Base-by-base conservation (phyloP, 2,329 filamentous ascomycete species). In the Verticillium tricorpus region DNA sequence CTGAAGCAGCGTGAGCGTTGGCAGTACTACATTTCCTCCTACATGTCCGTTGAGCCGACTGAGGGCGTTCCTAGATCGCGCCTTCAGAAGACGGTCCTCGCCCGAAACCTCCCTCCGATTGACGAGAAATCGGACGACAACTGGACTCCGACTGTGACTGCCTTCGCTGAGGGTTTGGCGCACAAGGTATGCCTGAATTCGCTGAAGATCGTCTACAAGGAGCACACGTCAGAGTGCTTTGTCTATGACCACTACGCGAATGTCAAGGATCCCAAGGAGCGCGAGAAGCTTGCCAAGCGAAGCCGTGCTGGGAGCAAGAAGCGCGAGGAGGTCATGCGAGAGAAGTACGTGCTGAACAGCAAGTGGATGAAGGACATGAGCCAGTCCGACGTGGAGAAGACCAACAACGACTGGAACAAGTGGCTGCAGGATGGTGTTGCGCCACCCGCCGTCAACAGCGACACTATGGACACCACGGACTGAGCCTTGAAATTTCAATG, bases 21-120 rank as follows among this genome's bases (percentile, higher is more conserved):
- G 95, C 91, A 94, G 69, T 96, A 96, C 78, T 99, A 99, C 73
- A 92, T 97, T 62, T 93, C 94, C 19, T 93, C 93, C 0, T 98
- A 91, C 75, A 91, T 92, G 67, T 91, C 92, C 65, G 85, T 93
- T 28, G 92, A 97, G 70, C 91, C 92, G 2, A 99, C 95, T 0
- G 91, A 95, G 75, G 91, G 91, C 15, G 83, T 95, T 2, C 79
- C 83, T 7, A 81, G 88, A 58, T 82, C 83, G 6, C 85, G 84
- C 57, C 82, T 92, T 69, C 85, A 84, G 64, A 89, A 87, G 76
- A 83, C 87, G 5, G 86, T 93, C 62, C 80, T 94, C 17, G 84
- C 86, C 58, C 88, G 90, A 62, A 93, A 91, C 73, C 78, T 92
- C 40, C 88, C 89, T 0, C 78, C 80, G 66, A 71, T 82, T 62